Base-by-base conservation (phyloP, 306 rosid genomes). In the Pachyrhizus erosus region DNA sequence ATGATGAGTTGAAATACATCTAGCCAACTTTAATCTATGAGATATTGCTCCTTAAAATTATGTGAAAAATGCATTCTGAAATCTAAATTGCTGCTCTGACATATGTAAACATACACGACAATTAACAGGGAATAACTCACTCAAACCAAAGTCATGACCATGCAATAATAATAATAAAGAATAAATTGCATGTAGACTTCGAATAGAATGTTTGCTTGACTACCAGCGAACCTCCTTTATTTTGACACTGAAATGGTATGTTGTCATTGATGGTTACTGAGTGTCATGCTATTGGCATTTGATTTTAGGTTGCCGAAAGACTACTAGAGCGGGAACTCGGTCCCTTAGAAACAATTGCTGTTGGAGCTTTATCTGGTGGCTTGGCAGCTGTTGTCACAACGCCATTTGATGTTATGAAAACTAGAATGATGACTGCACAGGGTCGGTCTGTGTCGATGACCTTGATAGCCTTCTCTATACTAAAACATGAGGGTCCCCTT, bases 371-470 rank as follows among this genome's bases (percentile, higher is more conserved):
- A 87, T 93, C 99, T 3, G 99, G 99, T 3, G 99, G 99, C 67
- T 86, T 96, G 86, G 97, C 99, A 2, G 97, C 99, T 37, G 98
- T 96, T 40, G 91, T 88, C 49, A 93, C 99, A 2, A 96, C 99
- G 6, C 99, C 99, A 5, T 96, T 93, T 62, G 99, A 96, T 84
- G 99, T 96, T 78, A 94, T 96, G 99, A 96, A 96, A 86, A 96
- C 99, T 33, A 87, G 99, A 86, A 96, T 93, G 99, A 96, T 96
- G 99, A 94, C 97, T 9, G 97, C 94, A 2, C 96, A 83, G 62
- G 97, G 98, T n/a, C 91, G 89, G 72, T 86, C 97, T 3, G 86
- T 93, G 57, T 86, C 99, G 0, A 96, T 96, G 98, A 86, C 94
- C 29, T 18, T 92, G 42, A 81, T 91, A 31, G 93, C 94, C 84